Conservation (phyloP, 139 green algal species). For the Coelastrella sp. region DNA sequence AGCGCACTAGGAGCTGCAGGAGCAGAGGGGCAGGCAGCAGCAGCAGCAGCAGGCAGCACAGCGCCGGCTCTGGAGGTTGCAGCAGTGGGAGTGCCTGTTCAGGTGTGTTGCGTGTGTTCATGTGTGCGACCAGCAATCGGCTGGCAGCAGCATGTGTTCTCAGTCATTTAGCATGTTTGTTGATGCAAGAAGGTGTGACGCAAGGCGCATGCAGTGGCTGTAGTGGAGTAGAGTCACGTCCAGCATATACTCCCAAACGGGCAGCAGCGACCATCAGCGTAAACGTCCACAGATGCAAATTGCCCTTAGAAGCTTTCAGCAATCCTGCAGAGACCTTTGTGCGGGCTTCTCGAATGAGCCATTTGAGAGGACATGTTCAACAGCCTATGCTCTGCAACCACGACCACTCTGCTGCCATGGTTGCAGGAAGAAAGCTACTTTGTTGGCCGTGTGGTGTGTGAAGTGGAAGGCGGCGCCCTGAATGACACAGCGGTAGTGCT, state of each 20-base stretch:
- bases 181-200: no score
- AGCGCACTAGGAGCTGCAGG: constrained; percentile 10
- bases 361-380: no score
- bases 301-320: no score
- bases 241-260: no score
- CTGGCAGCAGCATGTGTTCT: background rate
- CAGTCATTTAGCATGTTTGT: no score
- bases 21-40: background rate
- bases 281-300: no score
- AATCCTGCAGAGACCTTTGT: no score
- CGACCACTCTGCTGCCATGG: background rate
- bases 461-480: constrained; percentile 61
- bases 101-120: constrained; percentile 1
- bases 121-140: background rate
- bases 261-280: no score
- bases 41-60: background rate
- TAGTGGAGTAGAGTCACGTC: no score
- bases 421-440: constrained; percentile 72
- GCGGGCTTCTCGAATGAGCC: no score
- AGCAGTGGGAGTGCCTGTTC: constrained; percentile 54
- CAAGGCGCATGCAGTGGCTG: no score
- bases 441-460: constrained; percentile 78
- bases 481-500: constrained; percentile 81
- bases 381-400: no score
- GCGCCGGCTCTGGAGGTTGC: constrained; percentile 18